Evolutionary conservation across 1,139 yeast genomes (phyloP).

Genomic region (Candida frijolesensis): DNA sequence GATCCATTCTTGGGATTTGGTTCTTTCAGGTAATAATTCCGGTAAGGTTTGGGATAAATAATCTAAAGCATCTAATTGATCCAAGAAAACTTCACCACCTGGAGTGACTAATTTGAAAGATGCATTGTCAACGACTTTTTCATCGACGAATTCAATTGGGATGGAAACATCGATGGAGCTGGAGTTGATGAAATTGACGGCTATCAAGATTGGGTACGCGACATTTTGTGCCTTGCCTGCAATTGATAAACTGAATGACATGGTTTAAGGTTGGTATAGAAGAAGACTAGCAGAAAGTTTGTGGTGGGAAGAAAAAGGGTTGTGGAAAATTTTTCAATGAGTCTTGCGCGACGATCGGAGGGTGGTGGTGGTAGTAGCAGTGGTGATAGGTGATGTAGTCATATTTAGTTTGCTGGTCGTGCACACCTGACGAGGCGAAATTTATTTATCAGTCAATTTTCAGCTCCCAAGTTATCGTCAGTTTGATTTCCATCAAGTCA

Average conservation of each 20-base stretch:
- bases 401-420: background rate
- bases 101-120: constrained; percentile 47
- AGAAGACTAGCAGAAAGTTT: background rate
- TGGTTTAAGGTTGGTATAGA: constrained; percentile 9
- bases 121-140: constrained; percentile 47
- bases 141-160: constrained; percentile 68
- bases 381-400: background rate
- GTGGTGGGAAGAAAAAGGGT: background rate
- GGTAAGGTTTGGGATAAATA: constrained; percentile 53
- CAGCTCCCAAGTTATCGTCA: too few species aligned
- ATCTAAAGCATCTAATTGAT: constrained; percentile 46
- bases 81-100: constrained; percentile 46
- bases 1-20: constrained; percentile 59
- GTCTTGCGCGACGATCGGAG: too few species aligned
- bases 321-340: constrained; percentile 2
- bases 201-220: constrained; percentile 80
- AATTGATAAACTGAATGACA: constrained; percentile 52
- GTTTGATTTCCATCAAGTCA: background rate
- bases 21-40: constrained; percentile 29
- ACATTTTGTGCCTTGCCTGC: constrained; percentile 86
- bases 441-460: background rate
- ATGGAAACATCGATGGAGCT: constrained; percentile 49
- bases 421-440: background rate
- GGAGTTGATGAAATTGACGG: constrained; percentile 71
- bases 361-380: too few species aligned